Conservation (phyloP, 352 stramenopile species). For the Phytopythium chamaehyphon region DNA sequence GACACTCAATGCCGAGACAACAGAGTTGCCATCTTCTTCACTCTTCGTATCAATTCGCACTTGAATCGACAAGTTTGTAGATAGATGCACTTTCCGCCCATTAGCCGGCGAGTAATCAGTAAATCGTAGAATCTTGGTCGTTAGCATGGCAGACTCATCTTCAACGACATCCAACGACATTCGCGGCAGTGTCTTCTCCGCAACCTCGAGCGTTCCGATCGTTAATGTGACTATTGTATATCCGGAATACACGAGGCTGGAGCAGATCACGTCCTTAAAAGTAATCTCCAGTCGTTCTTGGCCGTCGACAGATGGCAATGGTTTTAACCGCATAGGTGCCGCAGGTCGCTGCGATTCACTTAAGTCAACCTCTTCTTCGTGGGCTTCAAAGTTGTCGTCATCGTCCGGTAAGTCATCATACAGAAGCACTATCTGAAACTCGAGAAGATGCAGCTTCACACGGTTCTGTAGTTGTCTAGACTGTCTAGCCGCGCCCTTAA, state of each 20-base stretch:
- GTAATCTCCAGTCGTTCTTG: constrained; percentile 62
- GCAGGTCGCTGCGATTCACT: constrained; percentile 19
- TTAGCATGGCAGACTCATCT: constrained; percentile 56
- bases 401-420: constrained; percentile 78
- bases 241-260: constrained; percentile 54
- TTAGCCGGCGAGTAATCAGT: constrained; percentile 53
- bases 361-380: constrained; percentile 13
- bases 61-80: constrained; percentile 61
- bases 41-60: constrained; percentile 57
- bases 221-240: constrained; percentile 45
- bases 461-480: constrained; percentile 49
- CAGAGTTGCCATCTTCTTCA: constrained; percentile 15
- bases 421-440: constrained; percentile 67
- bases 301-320: constrained; percentile 51
- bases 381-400: constrained; percentile 27
- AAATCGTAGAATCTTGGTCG: constrained; percentile 58
- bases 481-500: constrained; percentile 24
- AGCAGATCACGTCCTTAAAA: constrained; percentile 72
- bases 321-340: constrained; percentile 21
- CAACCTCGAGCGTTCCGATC: constrained; percentile 59
- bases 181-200: constrained; percentile 67
- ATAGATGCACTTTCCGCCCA: constrained; percentile 55
- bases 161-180: constrained; percentile 72
- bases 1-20: constrained; percentile 42
- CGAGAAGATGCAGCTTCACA: constrained; percentile 75